Evolutionary conservation across 805 yeast species (phyloP).

Genomic region (Kazachstania africana): DNA sequence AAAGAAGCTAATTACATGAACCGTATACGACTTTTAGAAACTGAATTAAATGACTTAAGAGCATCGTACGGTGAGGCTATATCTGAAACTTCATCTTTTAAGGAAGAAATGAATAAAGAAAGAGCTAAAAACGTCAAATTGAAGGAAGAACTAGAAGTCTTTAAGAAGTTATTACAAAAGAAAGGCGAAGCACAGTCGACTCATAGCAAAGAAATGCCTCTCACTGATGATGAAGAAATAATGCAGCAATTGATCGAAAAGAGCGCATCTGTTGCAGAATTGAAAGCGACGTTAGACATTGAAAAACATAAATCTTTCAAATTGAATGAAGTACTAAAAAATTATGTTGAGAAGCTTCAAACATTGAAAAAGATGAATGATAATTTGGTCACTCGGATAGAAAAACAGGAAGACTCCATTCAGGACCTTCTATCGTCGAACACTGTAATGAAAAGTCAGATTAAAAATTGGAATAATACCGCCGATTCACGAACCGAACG

Average conservation of each 20-base stretch:
- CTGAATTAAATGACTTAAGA: conserved; percentile 6
- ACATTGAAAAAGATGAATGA: conserved; percentile 15
- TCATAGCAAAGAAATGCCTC: too few species aligned
- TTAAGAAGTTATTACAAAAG: too few species aligned
- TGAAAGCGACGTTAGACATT: conserved; percentile 13
- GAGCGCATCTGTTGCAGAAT: conserved; percentile 13
- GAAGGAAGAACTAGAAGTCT: conserved; percentile 5
- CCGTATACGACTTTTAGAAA: conserved; percentile 6
- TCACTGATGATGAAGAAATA: conserved; percentile 6
- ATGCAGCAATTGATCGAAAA: conserved; percentile 13
- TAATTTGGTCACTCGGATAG: conserved; percentile 13
- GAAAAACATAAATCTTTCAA: conserved; percentile 6
- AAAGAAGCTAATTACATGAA: conserved; percentile 18
- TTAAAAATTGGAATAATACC: conserved; percentile 8
- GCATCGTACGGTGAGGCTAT: too few species aligned
- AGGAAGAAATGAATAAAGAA: background rate
- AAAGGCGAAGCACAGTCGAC: too few species aligned
- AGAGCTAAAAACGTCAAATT: conserved; percentile 4
- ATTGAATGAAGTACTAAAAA: conserved; percentile 6
- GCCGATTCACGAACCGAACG: conserved; percentile 7
- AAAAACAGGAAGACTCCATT: conserved; percentile 12
- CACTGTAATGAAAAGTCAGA: conserved; percentile 8
- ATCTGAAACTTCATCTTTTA: background rate
- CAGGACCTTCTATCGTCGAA: conserved; percentile 8
- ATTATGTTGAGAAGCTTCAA: conserved; percentile 5